Evolutionary conservation across 1,284 basidiomycete species (phyloP).

Genomic region (Ustilago sp.): DNA sequence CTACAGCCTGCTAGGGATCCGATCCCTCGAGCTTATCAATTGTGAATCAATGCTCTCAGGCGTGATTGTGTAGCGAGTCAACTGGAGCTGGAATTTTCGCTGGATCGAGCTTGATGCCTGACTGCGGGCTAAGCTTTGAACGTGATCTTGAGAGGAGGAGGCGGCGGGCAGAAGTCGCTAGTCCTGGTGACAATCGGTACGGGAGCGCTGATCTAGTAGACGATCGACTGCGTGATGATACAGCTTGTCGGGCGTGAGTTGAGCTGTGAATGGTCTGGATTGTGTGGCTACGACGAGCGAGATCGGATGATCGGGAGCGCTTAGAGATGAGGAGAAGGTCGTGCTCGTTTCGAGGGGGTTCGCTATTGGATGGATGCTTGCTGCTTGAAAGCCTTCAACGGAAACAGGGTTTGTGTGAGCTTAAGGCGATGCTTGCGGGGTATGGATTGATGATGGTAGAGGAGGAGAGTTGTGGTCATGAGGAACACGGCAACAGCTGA

Average conservation of each 20-base stretch:
- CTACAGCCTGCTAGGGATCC: background rate
- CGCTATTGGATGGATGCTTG: background rate
- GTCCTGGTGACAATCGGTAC: background rate
- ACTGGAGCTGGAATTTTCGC: background rate
- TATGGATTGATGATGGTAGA: slow-evolving; percentile 7
- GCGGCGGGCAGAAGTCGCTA: background rate
- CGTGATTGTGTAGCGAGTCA: background rate
- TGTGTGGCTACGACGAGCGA: background rate
- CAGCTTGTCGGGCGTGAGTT: background rate
- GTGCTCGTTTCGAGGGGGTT: background rate
- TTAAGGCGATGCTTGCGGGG: slow-evolving; percentile 5
- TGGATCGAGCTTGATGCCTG: background rate
- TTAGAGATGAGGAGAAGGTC: background rate
- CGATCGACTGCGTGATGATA: background rate
- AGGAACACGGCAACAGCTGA: background rate
- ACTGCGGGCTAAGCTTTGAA: background rate
- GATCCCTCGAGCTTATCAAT: background rate
- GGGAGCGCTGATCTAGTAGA: background rate
- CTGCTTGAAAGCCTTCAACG: background rate
- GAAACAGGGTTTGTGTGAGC: background rate
- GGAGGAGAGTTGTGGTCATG: too few relatives aligned
- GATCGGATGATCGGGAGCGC: background rate
- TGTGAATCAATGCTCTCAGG: too few relatives aligned
- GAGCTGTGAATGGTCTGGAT: background rate
- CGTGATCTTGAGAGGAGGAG: background rate